Conservation (phyloP, 2,329 filamentous ascomycete species). For the Parastagonospora avenae region DNA sequence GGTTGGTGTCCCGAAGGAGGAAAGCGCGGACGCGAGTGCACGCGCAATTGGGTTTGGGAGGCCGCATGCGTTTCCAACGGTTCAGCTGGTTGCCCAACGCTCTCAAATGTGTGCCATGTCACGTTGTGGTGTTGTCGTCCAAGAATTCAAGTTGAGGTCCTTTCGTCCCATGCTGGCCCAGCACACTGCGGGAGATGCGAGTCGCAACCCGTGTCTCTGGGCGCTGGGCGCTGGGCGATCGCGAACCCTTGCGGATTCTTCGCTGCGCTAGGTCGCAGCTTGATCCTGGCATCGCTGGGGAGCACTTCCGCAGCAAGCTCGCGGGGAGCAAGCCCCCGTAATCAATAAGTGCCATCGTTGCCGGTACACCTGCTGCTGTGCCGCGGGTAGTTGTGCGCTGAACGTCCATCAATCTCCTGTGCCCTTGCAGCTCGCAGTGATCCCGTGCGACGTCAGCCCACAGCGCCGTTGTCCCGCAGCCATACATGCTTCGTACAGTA, state of each 20-base stretch:
- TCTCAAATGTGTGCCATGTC: too few species aligned
- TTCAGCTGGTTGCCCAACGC: too few species aligned
- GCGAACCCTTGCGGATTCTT: too few species aligned
- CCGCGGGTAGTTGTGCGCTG: neutral
- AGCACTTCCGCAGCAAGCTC: neutral
- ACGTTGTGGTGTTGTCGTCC: too few species aligned
- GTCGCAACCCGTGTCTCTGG: too few species aligned
- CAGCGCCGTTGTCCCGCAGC: conserved; percentile 3
- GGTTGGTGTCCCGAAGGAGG: neutral
- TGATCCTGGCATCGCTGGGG: too few species aligned
- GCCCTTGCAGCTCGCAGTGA: conserved; percentile 1
- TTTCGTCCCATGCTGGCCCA: too few species aligned
- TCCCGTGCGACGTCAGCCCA: conserved; percentile 11
- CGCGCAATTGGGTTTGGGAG: neutral
- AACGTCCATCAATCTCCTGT: neutral
- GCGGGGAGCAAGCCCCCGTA: neutral
- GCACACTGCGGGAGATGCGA: too few species aligned
- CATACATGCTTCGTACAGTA: neutral
- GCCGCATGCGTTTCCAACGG: too few species aligned
- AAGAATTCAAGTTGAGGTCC: too few species aligned
- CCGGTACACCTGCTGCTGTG: neutral
- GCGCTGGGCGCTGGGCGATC: too few species aligned
- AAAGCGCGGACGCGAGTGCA: neutral
- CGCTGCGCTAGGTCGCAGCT: too few species aligned
- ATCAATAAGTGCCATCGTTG: neutral